These are phyloP conservation scores for Eucalyptus sideroxylon DNA, from an alignment of 345 rosid genomes.

Conservation along the genomic window DNA sequence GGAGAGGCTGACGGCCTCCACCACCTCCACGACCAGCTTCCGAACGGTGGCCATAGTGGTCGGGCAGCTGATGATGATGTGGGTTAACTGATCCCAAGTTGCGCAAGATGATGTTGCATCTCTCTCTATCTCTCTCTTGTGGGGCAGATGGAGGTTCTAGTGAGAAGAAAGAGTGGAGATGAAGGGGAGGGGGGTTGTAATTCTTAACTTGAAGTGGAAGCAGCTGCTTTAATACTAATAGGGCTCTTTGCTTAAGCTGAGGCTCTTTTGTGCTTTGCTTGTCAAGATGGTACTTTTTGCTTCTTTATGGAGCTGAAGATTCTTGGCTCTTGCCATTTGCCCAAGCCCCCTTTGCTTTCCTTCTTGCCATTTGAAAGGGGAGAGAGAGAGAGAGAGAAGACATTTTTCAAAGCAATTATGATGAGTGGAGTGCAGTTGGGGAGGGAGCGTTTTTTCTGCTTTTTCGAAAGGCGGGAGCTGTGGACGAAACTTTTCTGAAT, in stretches of 20 bases:
- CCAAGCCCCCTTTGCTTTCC: not conserved
- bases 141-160: not conserved
- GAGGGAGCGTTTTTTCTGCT: not conserved
- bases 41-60: slow-evolving; percentile 14
- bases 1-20: slow-evolving; percentile 49
- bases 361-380: not conserved
- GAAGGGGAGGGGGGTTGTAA: not conserved
- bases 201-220: slow-evolving; percentile 29
- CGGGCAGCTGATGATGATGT: not conserved
- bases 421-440: not conserved
- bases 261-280: not conserved
- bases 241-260: not conserved
- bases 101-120: not conserved
- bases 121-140: not conserved
- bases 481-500: not conserved
- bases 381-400: not conserved
- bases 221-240: not conserved
- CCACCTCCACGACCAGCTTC: slow-evolving; percentile 74
- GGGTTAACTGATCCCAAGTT: not conserved
- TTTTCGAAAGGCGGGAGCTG: not conserved
- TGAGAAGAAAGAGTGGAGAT: not conserved
- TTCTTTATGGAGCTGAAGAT: slow-evolving; percentile 9
- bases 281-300: not conserved
- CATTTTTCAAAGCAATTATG: slow-evolving; percentile 9
- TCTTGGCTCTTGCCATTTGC: not conserved